Percentiles rank a stretch among this genome's conserved stretches.
Evolutionary conservation across 768 basidiomycete species (phyloP).

Genomic region (Leccinum barrowsii): DNA sequence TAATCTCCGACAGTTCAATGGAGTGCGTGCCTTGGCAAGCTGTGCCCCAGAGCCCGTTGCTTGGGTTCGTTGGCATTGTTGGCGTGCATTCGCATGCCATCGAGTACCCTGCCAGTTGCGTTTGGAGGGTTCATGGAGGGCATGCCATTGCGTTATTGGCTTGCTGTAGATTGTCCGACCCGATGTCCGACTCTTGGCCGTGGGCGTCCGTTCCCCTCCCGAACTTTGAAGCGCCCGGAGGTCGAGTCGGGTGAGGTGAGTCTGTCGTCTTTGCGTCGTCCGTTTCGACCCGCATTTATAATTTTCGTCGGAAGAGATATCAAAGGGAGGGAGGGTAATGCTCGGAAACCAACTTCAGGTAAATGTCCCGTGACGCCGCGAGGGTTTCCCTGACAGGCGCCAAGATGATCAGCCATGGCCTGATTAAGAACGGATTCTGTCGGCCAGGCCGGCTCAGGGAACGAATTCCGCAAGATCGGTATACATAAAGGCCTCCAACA

Average conservation of each 20-base stretch:
- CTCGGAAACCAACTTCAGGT: not conserved
- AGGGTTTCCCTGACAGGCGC: not conserved
- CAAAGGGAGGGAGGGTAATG: not conserved
- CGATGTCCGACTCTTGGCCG: not conserved
- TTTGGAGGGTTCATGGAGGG: not conserved
- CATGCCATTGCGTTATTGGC: slow-evolving; percentile 1
- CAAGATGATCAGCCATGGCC: not conserved
- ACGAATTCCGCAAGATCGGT: not conserved
- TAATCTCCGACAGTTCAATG: not conserved
- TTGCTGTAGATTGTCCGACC: slow-evolving; percentile 3
- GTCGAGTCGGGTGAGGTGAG: not conserved
- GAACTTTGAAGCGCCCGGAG: not conserved
- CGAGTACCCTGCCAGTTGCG: not conserved
- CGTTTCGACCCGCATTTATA: not conserved
- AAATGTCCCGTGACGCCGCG: not conserved
- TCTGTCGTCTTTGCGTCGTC: not conserved
- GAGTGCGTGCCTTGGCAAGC: slow-evolving; percentile 21
- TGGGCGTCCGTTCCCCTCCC: not conserved
- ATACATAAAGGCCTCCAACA: not conserved
- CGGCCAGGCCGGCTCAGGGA: too few species aligned
- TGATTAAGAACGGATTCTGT: not conserved
- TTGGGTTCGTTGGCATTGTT: not conserved
- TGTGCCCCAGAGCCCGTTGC: slow-evolving; percentile 2
- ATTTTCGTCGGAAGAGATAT: not conserved
- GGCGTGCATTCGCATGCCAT: not conserved